Base-by-base conservation (phyloP, 2,329 filamentous ascomycete species). In the Trichoderma asperellum region DNA sequence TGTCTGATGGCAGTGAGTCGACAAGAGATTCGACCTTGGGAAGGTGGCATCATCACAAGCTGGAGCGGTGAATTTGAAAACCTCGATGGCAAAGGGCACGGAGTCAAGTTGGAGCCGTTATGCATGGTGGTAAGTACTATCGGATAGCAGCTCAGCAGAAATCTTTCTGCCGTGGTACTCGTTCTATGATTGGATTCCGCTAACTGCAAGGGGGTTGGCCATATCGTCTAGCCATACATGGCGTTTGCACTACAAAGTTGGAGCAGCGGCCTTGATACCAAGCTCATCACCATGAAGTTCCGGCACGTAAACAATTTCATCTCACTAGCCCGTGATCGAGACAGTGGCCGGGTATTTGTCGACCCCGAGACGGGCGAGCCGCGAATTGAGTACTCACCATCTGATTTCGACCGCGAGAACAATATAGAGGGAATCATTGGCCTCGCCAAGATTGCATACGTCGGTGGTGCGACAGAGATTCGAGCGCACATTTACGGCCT, bases 381-480 rank as follows among this genome's bases (percentile, higher is more conserved):
- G 2, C 82, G 89, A 34, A 82, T 97, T 72, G 84, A 88, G 70
- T 97, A 97, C 81, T 87, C 85, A 0, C 83, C 88, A 0, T 93
- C 90, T 24, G 82, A 85, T 24, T 91, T 91, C 74, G 95, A 97
- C 80, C 86, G 89, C 61, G 85, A 86, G 34, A 87, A 94, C 78
- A 87, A 91, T 29, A 78, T 95, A 21, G 88, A 93, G 76, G 93
- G 92, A 10, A 75, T 93, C 7, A 77, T 94, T 60, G 92, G 88
- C 2, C 82, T 91, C 2, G 89, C 91, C 40, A 93, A 94, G 77
- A 89, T 97, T 52, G 88, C 90, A 71, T 95, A 94, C 77, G 86
- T 93, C 57, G 85, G 88, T 52, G 93, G 94, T 29, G 95, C 94
- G 0, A 84, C 82, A n/a, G 93, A 97, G 79, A 94, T 97, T 76